Conservation (phyloP, 2,329 filamentous ascomycete genomes). For the Tolypocladium amazonense region DNA sequence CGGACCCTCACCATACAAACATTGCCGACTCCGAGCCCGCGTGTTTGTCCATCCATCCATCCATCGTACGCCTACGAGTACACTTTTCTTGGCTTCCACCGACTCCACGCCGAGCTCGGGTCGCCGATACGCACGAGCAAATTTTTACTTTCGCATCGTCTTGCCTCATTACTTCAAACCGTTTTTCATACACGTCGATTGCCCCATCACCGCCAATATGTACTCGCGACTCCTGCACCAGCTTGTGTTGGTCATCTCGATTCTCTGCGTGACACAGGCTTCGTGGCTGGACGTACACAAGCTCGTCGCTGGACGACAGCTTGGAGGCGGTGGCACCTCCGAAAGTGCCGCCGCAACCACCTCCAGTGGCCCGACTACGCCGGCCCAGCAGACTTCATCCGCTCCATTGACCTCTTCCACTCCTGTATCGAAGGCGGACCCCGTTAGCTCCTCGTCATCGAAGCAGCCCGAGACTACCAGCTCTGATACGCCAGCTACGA, state of each 20-base stretch:
- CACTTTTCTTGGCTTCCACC: not conserved
- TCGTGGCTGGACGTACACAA: constrained; percentile 16
- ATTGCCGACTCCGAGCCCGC: not conserved
- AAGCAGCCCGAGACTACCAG: not conserved
- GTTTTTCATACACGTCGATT: not conserved
- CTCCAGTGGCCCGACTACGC: not conserved
- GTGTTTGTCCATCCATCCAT: not conserved
- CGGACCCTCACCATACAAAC: not conserved
- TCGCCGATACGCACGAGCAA: not conserved
- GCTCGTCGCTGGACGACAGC: constrained; percentile 11
- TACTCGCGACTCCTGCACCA: constrained; percentile 34
- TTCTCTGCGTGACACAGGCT: constrained; percentile 35
- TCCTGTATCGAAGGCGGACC: not conserved
- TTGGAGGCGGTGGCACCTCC: constrained; percentile 3
- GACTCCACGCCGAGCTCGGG: not conserved
- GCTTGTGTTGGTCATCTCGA: constrained; percentile 37
- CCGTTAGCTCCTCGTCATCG: not conserved
- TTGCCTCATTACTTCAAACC: not conserved
- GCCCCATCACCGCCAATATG: constrained; percentile 25
- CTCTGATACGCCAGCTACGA: not conserved
- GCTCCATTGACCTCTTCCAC: not conserved
- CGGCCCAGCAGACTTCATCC: not conserved
- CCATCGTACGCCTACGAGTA: not conserved
- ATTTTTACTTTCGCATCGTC: not conserved
- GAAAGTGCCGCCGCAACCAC: not conserved